These are phyloP conservation scores for Zygosaccharomyces lentus DNA, from an alignment of 805 yeast genomes.

Conservation along the genomic window DNA sequence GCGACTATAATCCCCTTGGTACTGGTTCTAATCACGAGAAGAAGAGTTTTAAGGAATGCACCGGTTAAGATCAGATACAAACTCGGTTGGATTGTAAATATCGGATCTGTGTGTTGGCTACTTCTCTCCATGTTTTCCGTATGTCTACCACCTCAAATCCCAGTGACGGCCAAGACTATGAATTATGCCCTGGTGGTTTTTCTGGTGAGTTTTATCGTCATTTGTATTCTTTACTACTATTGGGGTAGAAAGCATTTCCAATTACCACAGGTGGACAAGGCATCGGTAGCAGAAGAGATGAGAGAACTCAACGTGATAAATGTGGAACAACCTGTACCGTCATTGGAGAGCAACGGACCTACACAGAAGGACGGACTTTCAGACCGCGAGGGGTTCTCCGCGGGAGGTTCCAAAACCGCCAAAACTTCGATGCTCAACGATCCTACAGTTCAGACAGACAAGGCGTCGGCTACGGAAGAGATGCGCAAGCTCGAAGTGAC, in stretches of 20 bases:
- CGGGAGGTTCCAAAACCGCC: not conserved
- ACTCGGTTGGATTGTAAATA: conserved; percentile 61
- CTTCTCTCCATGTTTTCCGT: conserved; percentile 52
- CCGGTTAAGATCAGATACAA: conserved; percentile 56
- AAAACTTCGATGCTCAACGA: not conserved
- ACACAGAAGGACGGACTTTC: not conserved
- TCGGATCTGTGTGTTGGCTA: conserved; percentile 57
- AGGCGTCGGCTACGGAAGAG: too few species aligned
- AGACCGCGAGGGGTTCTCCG: not conserved
- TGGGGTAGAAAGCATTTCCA: conserved; percentile 64
- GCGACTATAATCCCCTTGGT: conserved; percentile 76
- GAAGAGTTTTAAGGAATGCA: conserved; percentile 62
- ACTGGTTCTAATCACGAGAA: conserved; percentile 53
- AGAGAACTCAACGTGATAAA: not conserved
- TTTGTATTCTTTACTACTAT: conserved; percentile 47
- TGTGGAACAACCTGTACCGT: not conserved
- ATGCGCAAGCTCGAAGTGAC: too few species aligned
- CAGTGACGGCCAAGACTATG: conserved; percentile 42
- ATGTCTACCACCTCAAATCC: conserved; percentile 68
- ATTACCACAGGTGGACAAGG: conserved; percentile 49
- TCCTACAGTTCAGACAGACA: not conserved
- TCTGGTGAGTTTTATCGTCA: conserved; percentile 41
- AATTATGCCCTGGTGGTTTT: conserved; percentile 62
- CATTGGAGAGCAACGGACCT: not conserved
- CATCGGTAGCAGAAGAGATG: conserved; percentile 4